Evolutionary conservation across 306 rosid species (phyloP).

Genomic region (Astragalus membranaceus): DNA sequence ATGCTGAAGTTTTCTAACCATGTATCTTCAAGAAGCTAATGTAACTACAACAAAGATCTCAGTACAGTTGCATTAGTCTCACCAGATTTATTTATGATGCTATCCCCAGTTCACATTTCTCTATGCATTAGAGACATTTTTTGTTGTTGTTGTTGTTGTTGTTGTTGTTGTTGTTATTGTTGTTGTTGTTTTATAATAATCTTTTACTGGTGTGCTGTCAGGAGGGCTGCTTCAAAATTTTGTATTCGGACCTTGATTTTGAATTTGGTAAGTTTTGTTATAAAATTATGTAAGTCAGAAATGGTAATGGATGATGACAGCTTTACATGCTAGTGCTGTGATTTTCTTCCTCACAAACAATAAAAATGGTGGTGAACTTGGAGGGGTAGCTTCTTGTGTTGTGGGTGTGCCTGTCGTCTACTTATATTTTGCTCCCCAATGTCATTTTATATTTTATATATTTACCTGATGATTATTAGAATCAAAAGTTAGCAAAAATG

Average conservation of each 20-base stretch:
- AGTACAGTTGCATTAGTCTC: conserved; percentile 28
- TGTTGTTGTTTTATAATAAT: background rate
- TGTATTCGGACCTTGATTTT: background rate
- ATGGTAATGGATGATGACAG: background rate
- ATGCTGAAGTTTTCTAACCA: conserved; percentile 37
- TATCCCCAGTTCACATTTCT: background rate
- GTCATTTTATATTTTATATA: too few relatives aligned
- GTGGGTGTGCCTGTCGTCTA: too few relatives aligned
- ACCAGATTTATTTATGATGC: conserved; percentile 36
- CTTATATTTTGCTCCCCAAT: too few relatives aligned
- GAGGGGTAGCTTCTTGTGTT: too few relatives aligned
- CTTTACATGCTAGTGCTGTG: background rate
- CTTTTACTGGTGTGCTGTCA: background rate
- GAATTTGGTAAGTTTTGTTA: background rate
- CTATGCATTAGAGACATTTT: background rate
- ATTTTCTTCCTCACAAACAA: background rate
- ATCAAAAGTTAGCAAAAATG: too few relatives aligned
- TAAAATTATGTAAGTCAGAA: background rate
- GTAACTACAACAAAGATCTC: conserved; percentile 33
- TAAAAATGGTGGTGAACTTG: background rate
- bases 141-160: background rate
- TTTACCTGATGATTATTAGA: too few relatives aligned
- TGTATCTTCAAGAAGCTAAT: conserved; percentile 44
- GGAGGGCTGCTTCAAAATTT: background rate
- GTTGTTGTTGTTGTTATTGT: too few relatives aligned